Percentiles rank a stretch among this genome's conserved stretches.
Conservation (phyloP, 768 basidiomycete species). For the Pisolithus marmoratus region DNA sequence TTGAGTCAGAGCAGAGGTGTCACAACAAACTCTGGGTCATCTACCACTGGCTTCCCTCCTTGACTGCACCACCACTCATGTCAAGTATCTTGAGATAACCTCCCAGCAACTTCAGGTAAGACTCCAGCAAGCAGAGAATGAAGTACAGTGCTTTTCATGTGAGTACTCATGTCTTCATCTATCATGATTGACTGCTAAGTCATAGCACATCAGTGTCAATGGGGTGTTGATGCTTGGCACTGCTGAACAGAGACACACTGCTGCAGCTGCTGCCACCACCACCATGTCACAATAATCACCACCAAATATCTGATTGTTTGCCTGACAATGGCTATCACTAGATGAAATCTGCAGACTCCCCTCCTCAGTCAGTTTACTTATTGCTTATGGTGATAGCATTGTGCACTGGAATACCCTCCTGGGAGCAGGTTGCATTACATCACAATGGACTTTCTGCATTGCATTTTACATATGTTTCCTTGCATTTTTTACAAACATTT, state of each 20-base stretch:
- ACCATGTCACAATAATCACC: constrained; percentile 41
- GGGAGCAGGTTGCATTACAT: constrained; percentile 54
- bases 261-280: constrained; percentile 50
- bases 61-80: constrained; percentile 83
- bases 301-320: constrained; percentile 41
- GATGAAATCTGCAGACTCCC: constrained; percentile 20
- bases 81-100: constrained; percentile 80
- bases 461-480: constrained; percentile 29
- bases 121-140: constrained; percentile 72
- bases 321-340: constrained; percentile 1
- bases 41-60: constrained; percentile 78
- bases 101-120: constrained; percentile 69
- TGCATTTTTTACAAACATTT: constrained; percentile 32
- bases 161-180: constrained; percentile 9
- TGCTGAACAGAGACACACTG: constrained; percentile 63
- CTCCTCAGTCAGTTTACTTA: constrained; percentile 30
- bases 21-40: constrained; percentile 91
- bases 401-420: constrained; percentile 47
- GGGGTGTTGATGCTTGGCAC: constrained; percentile 86
- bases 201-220: constrained; percentile 52
- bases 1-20: constrained; percentile 89
- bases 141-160: constrained; percentile 75
- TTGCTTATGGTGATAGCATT: constrained; percentile 28
- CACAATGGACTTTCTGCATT: constrained; percentile 38
- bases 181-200: not conserved